Evolutionary conservation across 371 early-diverging fungal genomes (phyloP).

Genomic region (Actinomucor elegans): DNA sequence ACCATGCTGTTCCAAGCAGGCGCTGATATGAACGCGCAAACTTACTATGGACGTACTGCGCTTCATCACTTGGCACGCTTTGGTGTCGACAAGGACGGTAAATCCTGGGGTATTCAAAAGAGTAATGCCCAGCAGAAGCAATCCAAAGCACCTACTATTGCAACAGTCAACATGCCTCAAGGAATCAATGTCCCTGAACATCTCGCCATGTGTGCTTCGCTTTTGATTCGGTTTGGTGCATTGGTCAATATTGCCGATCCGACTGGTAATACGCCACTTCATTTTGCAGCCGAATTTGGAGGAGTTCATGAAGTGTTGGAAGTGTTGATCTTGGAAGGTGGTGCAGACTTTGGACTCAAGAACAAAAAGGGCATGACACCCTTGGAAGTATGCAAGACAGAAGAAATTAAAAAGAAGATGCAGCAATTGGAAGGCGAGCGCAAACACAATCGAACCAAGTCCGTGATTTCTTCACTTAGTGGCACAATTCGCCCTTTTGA

Average conservation of each 20-base stretch:
- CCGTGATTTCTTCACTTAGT: conserved; percentile 22
- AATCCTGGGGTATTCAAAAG: conserved; percentile 50
- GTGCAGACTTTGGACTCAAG: conserved; percentile 45
- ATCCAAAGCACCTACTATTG: background rate
- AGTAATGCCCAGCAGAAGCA: conserved; percentile 9
- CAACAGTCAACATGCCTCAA: background rate
- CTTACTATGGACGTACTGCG: conserved; percentile 63
- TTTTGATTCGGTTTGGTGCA: conserved; percentile 59
- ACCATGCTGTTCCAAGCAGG: conserved; percentile 65
- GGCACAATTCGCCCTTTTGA: conserved; percentile 43
- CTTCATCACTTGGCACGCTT: conserved; percentile 63
- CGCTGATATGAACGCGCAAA: conserved; percentile 67
- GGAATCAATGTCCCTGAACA: conserved; percentile 30
- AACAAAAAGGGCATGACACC: conserved; percentile 57
- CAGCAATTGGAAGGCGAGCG: conserved; percentile 29
- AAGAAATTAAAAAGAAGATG: conserved; percentile 23
- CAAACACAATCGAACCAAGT: conserved; percentile 20
- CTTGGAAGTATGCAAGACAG: conserved; percentile 46
- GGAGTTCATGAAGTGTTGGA: conserved; percentile 55
- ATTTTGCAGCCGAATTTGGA: conserved; percentile 67
- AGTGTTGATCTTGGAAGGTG: conserved; percentile 48
- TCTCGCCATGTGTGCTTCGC: conserved; percentile 50
- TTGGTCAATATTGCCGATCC: conserved; percentile 61
- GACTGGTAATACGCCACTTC: conserved; percentile 67
- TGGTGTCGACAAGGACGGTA: conserved; percentile 45